Base-by-base conservation (phyloP, 2,329 filamentous ascomycete genomes). In the Fusarium nygamai region DNA sequence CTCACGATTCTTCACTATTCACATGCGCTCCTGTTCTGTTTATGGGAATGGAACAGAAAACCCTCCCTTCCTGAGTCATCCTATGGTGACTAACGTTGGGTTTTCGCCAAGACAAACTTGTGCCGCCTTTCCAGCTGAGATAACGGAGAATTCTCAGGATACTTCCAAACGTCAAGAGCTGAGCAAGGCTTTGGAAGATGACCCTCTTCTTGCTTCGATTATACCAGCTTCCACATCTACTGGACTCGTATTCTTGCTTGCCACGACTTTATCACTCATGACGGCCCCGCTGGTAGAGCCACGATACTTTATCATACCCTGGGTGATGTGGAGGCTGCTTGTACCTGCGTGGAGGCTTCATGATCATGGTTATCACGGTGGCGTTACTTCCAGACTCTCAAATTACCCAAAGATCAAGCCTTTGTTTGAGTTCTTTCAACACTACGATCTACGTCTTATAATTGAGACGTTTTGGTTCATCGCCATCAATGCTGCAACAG, bases 221-320 rank as follows among this genome's bases (percentile, higher is more conserved):
- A 69, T 81, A 3, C 76, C 83, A 3, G 82, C 85, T 0, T 78
- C 83, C 5, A 86, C 87, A 0, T 90, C 89, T 0, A 90, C 87
- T 5, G 84, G 84, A 3, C 80, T 92, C 34, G 83, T 92, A 31
- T 87, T 90, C 72, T 81, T 98, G 13, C 83, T 91, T 9, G 89
- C 95, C 0, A 95, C 95, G 0, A 80, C 92, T 0, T 86, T 98
- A 8, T 96, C 94, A 1, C 88, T 99, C 19, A 85, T 98, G 62
- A 96, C 94, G 2, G 95, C 96, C 0, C 95, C 96, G 1, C 88
- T 99, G 2, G 96, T 99, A 16, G 96, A 99, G 82, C 96, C 96
- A 20, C 90, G 96, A 20, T 99, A 99, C 83, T 98, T 98, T 82
- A 97, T 99, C 80, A 87, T 98, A 19, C 95, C 96, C 0, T 99